Conservation (phyloP, 129 eudicot genomes). For the sunflower (Helianthus annuus) region DNA sequence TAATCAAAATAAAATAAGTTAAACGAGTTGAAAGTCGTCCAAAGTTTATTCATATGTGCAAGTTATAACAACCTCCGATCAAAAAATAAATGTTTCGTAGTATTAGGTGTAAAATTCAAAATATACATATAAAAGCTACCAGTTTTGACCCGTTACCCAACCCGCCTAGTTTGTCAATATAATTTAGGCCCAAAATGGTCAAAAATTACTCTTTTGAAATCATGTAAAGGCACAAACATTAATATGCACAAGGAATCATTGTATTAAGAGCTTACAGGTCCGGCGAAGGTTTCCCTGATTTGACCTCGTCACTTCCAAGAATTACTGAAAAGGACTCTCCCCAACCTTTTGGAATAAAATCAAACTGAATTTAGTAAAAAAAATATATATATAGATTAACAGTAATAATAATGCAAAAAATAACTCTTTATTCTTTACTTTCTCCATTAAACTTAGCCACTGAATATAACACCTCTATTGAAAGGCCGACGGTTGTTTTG, state of each 20-base stretch:
- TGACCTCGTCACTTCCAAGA: slow-evolving; percentile 88
- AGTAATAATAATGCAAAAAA: neutral
- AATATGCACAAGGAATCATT: slow-evolving; percentile 1
- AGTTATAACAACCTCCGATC: neutral
- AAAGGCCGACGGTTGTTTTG: too few relatives aligned
- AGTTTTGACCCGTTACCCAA: too few relatives aligned
- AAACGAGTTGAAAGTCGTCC: neutral
- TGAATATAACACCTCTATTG: too few relatives aligned
- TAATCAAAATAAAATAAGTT: too few relatives aligned
- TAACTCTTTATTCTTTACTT: neutral
- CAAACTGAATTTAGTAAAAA: slow-evolving; percentile 10
- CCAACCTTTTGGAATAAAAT: slow-evolving; percentile 59
- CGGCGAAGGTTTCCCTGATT: slow-evolving; percentile 91
- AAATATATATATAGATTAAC: slow-evolving; percentile 4
- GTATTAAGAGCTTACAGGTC: slow-evolving; percentile 58
- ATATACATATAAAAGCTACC: too few relatives aligned
- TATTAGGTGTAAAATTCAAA: neutral
- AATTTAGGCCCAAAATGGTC: neutral
- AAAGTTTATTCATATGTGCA: neutral
- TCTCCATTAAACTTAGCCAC: neutral
- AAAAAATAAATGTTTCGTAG: neutral
- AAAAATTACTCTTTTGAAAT: neutral
- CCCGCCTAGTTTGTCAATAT: neutral
- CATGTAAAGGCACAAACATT: slow-evolving; percentile 3
- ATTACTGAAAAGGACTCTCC: slow-evolving; percentile 52